These are phyloP conservation scores for Tulasnella sp. DNA, from an alignment of 768 basidiomycete genomes.

Conservation along the genomic window DNA sequence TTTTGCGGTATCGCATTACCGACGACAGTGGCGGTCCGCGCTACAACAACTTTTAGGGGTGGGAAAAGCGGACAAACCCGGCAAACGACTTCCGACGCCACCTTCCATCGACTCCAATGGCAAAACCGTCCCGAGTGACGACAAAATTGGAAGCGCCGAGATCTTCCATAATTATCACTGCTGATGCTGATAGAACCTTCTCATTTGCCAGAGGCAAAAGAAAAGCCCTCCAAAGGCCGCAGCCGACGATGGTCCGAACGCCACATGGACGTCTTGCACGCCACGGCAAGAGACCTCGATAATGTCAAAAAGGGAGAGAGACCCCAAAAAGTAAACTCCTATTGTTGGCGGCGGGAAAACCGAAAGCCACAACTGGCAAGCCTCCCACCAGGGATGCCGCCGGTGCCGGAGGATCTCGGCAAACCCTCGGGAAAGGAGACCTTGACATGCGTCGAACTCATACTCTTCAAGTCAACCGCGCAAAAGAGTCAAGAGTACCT, in stretches of 20 bases:
- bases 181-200: slow-evolving; percentile 86
- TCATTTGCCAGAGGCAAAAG: slow-evolving; percentile 46
- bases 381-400: no score
- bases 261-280: slow-evolving; percentile 41
- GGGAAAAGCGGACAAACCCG: neutral
- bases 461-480: no score
- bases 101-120: slow-evolving; percentile 48
- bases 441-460: no score
- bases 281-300: slow-evolving; percentile 34
- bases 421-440: no score
- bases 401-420: no score
- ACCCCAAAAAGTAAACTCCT: slow-evolving; percentile 53
- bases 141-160: neutral
- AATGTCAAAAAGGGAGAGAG: slow-evolving; percentile 45
- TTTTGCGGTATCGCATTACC: neutral
- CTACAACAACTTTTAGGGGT: neutral
- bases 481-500: no score
- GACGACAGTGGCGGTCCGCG: neutral
- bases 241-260: slow-evolving; percentile 38
- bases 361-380: slow-evolving; percentile 23
- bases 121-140: neutral
- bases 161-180: neutral
- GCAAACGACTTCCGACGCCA: slow-evolving; percentile 5
- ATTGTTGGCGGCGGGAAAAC: slow-evolving; percentile 8
- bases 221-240: neutral